A percentile compares a stretch with the other conserved stretches of the same genome.
phyloP scores from a whole-genome alignment of 192 early-diverging fungal species.

The Linnemannia zychae region DNA sequence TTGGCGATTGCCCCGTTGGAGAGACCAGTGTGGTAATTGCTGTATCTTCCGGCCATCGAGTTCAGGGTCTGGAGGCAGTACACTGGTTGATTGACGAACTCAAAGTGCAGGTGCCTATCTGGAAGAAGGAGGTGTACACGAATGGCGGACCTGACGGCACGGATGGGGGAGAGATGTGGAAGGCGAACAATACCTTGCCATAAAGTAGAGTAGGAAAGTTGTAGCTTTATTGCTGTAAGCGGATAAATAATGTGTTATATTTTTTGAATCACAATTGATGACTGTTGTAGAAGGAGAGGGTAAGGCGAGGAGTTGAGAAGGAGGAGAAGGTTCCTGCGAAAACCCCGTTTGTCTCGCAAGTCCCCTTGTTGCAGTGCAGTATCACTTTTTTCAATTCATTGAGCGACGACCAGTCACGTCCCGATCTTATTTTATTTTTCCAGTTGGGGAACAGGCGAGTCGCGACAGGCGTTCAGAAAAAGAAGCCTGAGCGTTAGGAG shows the following conservation, averaged over 20 bases:
- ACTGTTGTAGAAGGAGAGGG: neutral
- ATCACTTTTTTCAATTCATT: too few relatives aligned
- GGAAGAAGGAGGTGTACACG: slow-evolving; percentile 94
- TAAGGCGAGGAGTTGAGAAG: neutral
- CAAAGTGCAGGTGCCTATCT: slow-evolving; percentile 90
- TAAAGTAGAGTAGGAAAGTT: neutral
- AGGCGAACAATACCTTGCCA: slow-evolving; percentile 64
- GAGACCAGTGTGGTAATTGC: slow-evolving; percentile 88
- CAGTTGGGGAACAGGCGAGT: too few relatives aligned
- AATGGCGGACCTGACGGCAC: slow-evolving; percentile 72
- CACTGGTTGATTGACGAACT: slow-evolving; percentile 91
- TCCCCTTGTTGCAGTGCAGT: too few relatives aligned
- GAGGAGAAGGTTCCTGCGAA: too few relatives aligned
- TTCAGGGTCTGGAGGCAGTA: slow-evolving; percentile 80
- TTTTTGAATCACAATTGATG: neutral
- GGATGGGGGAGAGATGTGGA: slow-evolving; percentile 68
- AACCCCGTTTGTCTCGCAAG: too few relatives aligned
- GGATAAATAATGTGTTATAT: neutral
- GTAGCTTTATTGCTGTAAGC: neutral
- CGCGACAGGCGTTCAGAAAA: too few relatives aligned
- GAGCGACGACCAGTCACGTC: too few relatives aligned
- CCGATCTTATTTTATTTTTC: too few relatives aligned
- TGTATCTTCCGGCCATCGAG: slow-evolving; percentile 83
- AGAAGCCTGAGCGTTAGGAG: too few relatives aligned
- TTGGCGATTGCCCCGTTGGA: slow-evolving; percentile 84